Evolutionary conservation across 768 basidiomycete species (phyloP).

Genomic region (Psilocybe tampanensis): DNA sequence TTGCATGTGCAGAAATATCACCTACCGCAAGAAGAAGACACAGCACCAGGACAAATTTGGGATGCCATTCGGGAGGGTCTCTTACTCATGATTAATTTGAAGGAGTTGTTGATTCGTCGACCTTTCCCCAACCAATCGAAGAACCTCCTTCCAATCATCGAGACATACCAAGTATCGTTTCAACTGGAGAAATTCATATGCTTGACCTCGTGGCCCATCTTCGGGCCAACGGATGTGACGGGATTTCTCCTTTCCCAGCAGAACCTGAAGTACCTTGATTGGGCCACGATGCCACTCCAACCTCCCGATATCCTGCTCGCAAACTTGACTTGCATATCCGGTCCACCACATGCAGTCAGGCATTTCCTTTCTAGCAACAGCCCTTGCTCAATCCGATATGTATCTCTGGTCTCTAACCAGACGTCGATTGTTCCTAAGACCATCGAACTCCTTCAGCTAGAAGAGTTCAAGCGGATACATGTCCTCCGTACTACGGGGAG

Average conservation of each 20-base stretch:
- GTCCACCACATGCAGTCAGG: too few relatives aligned
- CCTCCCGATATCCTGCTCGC: too few relatives aligned
- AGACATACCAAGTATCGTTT: background rate
- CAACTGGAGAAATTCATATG: background rate
- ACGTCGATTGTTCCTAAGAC: too few relatives aligned
- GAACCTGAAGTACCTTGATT: background rate
- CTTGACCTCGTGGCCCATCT: background rate
- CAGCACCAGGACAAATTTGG: background rate
- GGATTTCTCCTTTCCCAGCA: background rate
- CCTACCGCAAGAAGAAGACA: background rate
- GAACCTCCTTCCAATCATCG: background rate
- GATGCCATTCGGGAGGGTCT: background rate
- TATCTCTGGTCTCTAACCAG: too few relatives aligned
- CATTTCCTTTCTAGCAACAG: too few relatives aligned
- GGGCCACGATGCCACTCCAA: background rate
- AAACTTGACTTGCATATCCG: too few relatives aligned
- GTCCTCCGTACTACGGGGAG: too few relatives aligned
- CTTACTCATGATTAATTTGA: background rate
- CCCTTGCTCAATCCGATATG: too few relatives aligned
- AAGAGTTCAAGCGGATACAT: too few relatives aligned
- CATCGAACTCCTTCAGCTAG: too few relatives aligned
- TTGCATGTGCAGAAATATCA: background rate
- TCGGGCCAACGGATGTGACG: background rate
- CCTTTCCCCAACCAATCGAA: background rate
- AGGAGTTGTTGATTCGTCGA: background rate